Evolutionary conservation across 257 asterid species (phyloP).

Genomic region (Fraxinus americana): DNA sequence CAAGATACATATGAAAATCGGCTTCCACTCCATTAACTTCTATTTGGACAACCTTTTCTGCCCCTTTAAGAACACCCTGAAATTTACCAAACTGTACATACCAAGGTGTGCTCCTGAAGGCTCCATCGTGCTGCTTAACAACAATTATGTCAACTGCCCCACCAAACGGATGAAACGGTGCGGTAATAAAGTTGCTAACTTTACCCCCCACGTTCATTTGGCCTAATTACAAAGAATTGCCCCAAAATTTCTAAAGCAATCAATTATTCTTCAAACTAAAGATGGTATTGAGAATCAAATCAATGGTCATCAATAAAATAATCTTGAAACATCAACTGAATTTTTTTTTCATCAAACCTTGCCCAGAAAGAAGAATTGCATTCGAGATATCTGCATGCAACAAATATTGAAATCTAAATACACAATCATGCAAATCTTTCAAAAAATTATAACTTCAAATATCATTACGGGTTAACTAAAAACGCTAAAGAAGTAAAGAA

Average conservation of each 20-base stretch:
- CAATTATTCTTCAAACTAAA: conserved; percentile 14
- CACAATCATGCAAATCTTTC: conserved; percentile 30
- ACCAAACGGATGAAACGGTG: conserved; percentile 95
- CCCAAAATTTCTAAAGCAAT: conserved; percentile 15
- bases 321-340: conserved; percentile 12
- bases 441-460: conserved; percentile 20
- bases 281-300: conserved; percentile 25
- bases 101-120: conserved; percentile 89
- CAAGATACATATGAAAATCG: conserved; percentile 76
- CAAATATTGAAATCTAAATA: conserved; percentile 26
- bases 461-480: conserved; percentile 26
- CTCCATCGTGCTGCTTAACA: conserved; percentile 80
- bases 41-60: conserved; percentile 76
- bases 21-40: conserved; percentile 87
- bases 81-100: conserved; percentile 89
- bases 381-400: conserved; percentile 56
- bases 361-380: conserved; percentile 18
- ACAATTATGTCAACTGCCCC: conserved; percentile 93
- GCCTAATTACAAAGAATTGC: conserved; percentile 29
- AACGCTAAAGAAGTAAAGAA: conserved; percentile 35
- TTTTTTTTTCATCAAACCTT: conserved; percentile 9
- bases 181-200: conserved; percentile 73
- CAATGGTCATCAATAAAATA: conserved; percentile 11
- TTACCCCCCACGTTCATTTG: conserved; percentile 85
- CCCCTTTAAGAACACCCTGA: conserved; percentile 88